Evolutionary conservation across 495 filamentous ascomycete genomes (phyloP).

Genomic region (Lepraria neglecta): DNA sequence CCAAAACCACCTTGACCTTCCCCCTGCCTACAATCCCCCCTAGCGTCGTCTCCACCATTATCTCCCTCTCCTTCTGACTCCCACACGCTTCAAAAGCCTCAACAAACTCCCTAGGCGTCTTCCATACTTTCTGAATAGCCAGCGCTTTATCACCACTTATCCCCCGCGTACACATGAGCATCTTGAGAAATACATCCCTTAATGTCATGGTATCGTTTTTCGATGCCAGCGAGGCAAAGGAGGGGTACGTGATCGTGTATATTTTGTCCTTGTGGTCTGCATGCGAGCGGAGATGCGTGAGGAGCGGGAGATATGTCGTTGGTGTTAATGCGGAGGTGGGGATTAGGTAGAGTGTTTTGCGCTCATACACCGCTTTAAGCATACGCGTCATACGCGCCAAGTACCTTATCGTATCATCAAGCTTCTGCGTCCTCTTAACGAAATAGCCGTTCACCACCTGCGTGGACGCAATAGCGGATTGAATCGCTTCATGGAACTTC

Average conservation of each 20-base stretch:
- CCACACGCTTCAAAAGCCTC: conserved; percentile 56
- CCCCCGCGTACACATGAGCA: conserved; percentile 77
- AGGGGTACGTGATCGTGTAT: conserved; percentile 63
- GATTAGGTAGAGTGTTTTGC: conserved; percentile 46
- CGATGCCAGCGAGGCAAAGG: conserved; percentile 63
- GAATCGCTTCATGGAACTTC: conserved; percentile 58
- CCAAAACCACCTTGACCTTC: conserved; percentile 58
- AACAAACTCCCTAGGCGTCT: conserved; percentile 62
- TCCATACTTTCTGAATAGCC: conserved; percentile 71
- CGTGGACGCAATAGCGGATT: conserved; percentile 69
- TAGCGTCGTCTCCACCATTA: conserved; percentile 48
- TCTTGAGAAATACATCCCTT: conserved; percentile 72
- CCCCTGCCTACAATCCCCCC: conserved; percentile 56
- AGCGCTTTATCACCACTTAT: conserved; percentile 77
- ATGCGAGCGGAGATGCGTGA: conserved; percentile 48
- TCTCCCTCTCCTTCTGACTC: conserved; percentile 37
- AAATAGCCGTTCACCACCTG: conserved; percentile 82
- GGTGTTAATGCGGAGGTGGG: conserved; percentile 61
- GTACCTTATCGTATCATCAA: conserved; percentile 78
- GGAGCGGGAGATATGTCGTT: conserved; percentile 60
- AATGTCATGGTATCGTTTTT: conserved; percentile 70
- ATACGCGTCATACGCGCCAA: conserved; percentile 67
- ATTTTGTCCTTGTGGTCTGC: conserved; percentile 41
- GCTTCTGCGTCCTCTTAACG: conserved; percentile 65
- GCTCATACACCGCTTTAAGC: conserved; percentile 59